Evolutionary conservation across 768 basidiomycete species (phyloP).

Genomic region (Lentinula boryana): DNA sequence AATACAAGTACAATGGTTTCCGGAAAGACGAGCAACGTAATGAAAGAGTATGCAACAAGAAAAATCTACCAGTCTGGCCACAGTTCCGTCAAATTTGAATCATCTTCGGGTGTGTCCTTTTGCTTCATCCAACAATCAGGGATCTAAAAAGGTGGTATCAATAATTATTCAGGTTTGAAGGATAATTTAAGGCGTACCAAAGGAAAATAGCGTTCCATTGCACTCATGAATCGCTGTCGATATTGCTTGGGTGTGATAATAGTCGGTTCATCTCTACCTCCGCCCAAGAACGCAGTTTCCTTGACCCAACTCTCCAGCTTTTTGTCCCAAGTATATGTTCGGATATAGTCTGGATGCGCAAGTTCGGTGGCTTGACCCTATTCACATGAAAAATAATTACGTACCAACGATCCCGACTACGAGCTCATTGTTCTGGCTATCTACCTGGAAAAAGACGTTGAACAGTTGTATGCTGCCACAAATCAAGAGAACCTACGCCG

Average conservation of each 20-base stretch:
- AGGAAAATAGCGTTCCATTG: conserved; percentile 89
- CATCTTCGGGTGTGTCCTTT: conserved; percentile 72
- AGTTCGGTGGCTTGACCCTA: not conserved
- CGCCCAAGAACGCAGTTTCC: conserved; percentile 86
- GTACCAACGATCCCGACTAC: conserved; percentile 94
- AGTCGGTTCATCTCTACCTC: conserved; percentile 85
- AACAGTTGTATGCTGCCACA: not conserved
- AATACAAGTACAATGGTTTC: not conserved
- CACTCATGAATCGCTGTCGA: conserved; percentile 76
- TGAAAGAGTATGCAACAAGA: not conserved
- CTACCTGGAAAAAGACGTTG: conserved; percentile 44
- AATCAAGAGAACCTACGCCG: conserved; percentile 37
- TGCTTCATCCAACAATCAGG: conserved; percentile 93
- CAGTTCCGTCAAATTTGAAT: conserved; percentile 50
- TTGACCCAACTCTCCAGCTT: conserved; percentile 98
- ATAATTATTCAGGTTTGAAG: not conserved
- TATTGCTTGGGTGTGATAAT: conserved; percentile 97
- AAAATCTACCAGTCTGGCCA: conserved; percentile 57
- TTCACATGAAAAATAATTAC: conserved; percentile 20
- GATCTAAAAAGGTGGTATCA: conserved; percentile 36
- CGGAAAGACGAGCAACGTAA: not conserved
- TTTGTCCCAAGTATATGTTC: conserved; percentile 98
- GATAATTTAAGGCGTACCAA: conserved; percentile 41
- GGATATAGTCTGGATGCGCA: conserved; percentile 69
- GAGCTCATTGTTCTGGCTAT: conserved; percentile 81